Evolutionary conservation across 2,329 filamentous ascomycete genomes (phyloP), one percentile per base, ranked within the genome.

Genomic region (Diaporthe nobilis): DNA sequence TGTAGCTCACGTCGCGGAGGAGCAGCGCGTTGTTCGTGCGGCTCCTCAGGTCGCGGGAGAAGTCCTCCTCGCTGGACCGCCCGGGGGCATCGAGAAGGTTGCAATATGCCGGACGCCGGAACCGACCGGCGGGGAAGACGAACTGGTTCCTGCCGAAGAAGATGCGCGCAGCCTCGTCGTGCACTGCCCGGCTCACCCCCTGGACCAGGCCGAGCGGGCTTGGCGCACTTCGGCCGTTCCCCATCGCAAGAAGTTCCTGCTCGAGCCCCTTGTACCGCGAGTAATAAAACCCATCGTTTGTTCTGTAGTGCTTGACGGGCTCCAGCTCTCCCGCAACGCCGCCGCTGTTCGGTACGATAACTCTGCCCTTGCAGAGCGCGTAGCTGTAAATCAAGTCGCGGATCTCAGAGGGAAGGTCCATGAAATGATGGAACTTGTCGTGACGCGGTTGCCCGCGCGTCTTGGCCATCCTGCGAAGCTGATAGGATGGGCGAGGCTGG

Each of bases 1-100:
- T 22, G 31, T 71, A 76, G 44, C 75, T 76, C 37, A 76, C 75
- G 44, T 76, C 72, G 4, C 72, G 63, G 12, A 70, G 39, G 25
- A 76, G 51, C 13, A 6, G 57, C 15, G 57, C 63, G 34, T 65
- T 65, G 49, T 55, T 49, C 31, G 15, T 57, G 3, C 49, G 47
- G 2, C 2, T n/a, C 22, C 13, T 17, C 6, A 20, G 3, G 9
- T 34, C 34, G 5, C 10, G 49, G 10, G 4, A 10, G 25, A 65
- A 65, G 4, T 20, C 25, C 8, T 12, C 4, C 25, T n/a, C 44
- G 31, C 9, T 13, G 2, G 44, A 9, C 5, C 68, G 22, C 1
- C 6, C 17, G 13, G 15, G 7, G 1, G 22, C 1, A 15, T 58
- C 42, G 12, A 42, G 34, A 22, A 53, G 15, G 22, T 39, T 53